Base-by-base conservation (phyloP, 495 filamentous ascomycete genomes). In the Rostrohypoxylon terebratum region DNA sequence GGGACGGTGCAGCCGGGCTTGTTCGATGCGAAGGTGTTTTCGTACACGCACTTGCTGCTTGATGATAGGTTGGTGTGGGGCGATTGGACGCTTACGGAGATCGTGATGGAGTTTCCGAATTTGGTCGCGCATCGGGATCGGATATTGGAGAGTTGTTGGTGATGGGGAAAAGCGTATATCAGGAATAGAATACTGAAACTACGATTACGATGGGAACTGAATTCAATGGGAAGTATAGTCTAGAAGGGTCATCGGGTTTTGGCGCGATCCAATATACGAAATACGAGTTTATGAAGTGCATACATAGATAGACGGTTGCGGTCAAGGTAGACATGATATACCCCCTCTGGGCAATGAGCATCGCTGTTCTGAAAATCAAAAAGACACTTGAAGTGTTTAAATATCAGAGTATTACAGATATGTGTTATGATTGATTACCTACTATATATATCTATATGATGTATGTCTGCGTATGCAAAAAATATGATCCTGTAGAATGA, bases 11-110 rank as follows among this genome's bases (percentile, higher is more conserved):
- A 80, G 25, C 93, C 96, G 1, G 87, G 89, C 0, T 74, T 94
- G 11, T 93, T 99, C 72, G 96, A 99, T 79, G 93, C 94, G 25
- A 88, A 85, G 63, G 88, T 98, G 21, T 98, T 97, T 82, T 90
- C 92, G 23, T 99, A 97, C 79, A 94, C 93, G n/a, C 87, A 95
- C 77, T 77, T 97, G 18, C 84, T 98, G 33, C 76, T 96, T 66
- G 87, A 91, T 69, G 81, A 87, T 8, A 72, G 68, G 2, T 77
- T 91, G 71, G 85, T 80, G 3, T 93, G 90, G 91, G 84, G 82
- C 67, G 65, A 74, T 47, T 68, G n/a, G 36, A 48, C 59, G 7
- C 64, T 76, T 31, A 50, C 34, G 8, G 68, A 73, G 0, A 69
- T 69, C 54, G 44, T 75, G 55, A 55, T 48, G 10, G 81, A 83